Base-by-base conservation (phyloP, 495 filamentous ascomycete species). In the Tuber borchii region DNA sequence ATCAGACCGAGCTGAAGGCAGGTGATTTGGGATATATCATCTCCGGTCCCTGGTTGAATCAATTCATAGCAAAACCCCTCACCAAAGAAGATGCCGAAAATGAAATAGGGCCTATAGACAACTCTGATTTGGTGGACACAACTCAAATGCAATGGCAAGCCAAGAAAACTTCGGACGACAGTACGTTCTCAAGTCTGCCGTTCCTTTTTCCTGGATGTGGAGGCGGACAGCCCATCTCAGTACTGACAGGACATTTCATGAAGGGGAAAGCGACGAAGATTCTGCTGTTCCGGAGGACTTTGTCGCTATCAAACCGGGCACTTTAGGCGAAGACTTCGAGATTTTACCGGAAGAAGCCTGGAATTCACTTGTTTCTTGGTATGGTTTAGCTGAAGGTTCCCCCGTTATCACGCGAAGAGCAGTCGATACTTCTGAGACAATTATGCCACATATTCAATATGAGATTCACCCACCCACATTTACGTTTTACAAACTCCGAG, bases 401-500 rank as follows among this genome's bases (percentile, higher is more conserved):
- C 86, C 90, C 1, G 86, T 90, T 39, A 93, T 98, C 80, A 86
- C 88, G 51, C 89, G 95, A 43, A 90, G 88, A 75, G 93, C 91
- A 26, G 91, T 93, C 84, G 91, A 97, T 83, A 93, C 90, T 43
- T 87, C 87, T 61, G 86, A 88, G 2, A 85, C 88, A 61, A 85
- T 84, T 2, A 56, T 83, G n/a, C 83, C 88, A 39, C 94, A 97
- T 73, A 83, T 97, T 14, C 87, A 92, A 80, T 79, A 77, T 71
- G 95, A 99, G 83, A 86, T 92, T 45, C 88, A 94, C 79, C 96
- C 94, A 31, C 93, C 93, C 2, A 87, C 97, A 34, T 93, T 97
- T 84, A 94, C 91, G 1, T 88, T 99, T 68, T 89, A 96, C 78
- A 93, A 94, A 77, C 86, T 98, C 16, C 88, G 88, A 79, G 88